phyloP scores from a whole-genome alignment of 495 filamentous ascomycete genomes.

The Penicillium canariense region DNA sequence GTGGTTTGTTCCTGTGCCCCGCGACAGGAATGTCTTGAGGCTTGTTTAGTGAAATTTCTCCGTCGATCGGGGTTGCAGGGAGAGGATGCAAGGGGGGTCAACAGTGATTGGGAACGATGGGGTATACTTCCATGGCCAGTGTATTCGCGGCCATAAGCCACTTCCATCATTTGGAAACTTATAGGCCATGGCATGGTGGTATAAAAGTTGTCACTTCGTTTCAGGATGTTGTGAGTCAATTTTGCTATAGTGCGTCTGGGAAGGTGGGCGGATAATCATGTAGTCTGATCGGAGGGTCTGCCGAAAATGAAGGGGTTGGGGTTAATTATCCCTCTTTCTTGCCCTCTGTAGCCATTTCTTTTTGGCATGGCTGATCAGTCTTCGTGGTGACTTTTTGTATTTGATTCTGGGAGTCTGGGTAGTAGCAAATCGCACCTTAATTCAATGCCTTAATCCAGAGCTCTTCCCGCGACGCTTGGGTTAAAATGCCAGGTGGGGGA shows the following conservation, averaged over 20 bases:
- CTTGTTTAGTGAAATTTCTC: slow-evolving; percentile 16
- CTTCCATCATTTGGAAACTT: not conserved
- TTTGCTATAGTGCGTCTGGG: not conserved
- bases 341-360: not conserved
- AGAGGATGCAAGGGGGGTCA: slow-evolving; percentile 23
- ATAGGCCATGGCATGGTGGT: not conserved
- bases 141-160: not conserved
- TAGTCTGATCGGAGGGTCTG: not conserved
- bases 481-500: too few species aligned
- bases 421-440: too few species aligned
- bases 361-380: not conserved
- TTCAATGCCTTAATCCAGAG: too few species aligned
- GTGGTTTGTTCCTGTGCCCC: slow-evolving; percentile 7
- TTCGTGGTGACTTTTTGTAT: too few species aligned
- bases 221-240: not conserved
- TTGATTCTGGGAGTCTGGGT: too few species aligned
- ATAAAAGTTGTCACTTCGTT: not conserved
- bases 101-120: not conserved
- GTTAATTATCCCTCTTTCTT: not conserved
- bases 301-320: not conserved
- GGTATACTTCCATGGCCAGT: not conserved
- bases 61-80: slow-evolving; percentile 23
- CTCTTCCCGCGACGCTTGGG: too few species aligned
- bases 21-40: slow-evolving; percentile 21
- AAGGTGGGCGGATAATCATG: too few species aligned